These are phyloP conservation scores for Suhomyces bokatorum DNA, from an alignment of 1,139 yeast genomes.

Conservation along the genomic window DNA sequence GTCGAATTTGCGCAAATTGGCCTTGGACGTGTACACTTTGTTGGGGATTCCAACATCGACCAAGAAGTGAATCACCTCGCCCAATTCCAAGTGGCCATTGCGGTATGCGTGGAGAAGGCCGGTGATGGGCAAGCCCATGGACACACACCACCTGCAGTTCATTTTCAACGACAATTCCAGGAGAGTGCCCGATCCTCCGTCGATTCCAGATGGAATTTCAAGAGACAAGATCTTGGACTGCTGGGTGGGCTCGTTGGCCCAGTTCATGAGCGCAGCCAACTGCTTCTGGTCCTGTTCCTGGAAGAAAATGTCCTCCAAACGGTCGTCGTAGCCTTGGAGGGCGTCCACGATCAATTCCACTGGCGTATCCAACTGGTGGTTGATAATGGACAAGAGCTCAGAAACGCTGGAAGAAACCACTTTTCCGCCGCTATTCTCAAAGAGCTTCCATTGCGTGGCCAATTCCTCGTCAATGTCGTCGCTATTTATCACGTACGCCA, in stretches of 20 bases:
- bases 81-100: conserved; percentile 35
- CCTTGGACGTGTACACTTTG: conserved; percentile 40
- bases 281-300: conserved; percentile 39
- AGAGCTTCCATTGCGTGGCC: conserved; percentile 50
- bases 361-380: conserved; percentile 62
- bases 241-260: conserved; percentile 64
- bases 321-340: conserved; percentile 78
- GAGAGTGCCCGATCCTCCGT: conserved; percentile 75
- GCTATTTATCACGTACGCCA: conserved; percentile 51
- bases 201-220: conserved; percentile 83
- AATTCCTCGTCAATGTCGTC: conserved; percentile 34
- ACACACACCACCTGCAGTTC: conserved; percentile 55
- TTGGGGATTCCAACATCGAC: conserved; percentile 78
- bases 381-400: conserved; percentile 32
- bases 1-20: conserved; percentile 46
- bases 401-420: conserved; percentile 36
- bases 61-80: conserved; percentile 54
- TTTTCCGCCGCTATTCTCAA: conserved; percentile 50
- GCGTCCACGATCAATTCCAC: conserved; percentile 80
- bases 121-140: conserved; percentile 73
- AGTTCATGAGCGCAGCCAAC: conserved; percentile 52
- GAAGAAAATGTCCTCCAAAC: conserved; percentile 51
- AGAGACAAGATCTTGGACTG: conserved; percentile 61
- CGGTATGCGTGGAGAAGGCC: conserved; percentile 65
- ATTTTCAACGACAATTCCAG: conserved; percentile 31